Evolutionary conservation across 2,329 filamentous ascomycete species (phyloP), one percentile per base, ranked within the genome.

Genomic region (Microsporum ferrugineum): DNA sequence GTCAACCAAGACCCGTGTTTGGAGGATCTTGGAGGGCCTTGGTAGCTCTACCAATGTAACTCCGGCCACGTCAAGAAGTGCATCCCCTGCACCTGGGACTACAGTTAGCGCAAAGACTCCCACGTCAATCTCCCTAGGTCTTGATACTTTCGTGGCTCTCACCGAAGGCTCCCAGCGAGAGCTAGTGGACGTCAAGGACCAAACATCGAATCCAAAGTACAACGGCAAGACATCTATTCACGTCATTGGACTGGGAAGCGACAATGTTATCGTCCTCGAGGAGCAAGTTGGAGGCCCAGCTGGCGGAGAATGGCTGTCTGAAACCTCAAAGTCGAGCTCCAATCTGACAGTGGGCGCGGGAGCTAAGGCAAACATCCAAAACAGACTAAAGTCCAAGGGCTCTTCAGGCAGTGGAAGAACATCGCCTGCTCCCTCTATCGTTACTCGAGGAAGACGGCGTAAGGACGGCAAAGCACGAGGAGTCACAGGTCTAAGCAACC

Each of bases 251-350:
- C 78, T 96, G 27, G 82, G 80, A n/a, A 83, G 84, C 36, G 86
- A 89, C 64, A 84, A 89, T 68, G 84, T 86, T 2, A 80, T 96
- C 57, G 84, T 96, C n/a, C 77, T 97, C 3, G 92, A 97, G 71
- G 90, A 96, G 71, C 80, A 86, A 63, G 78, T 87, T 55, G 80
- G 82, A 10, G 78, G 76, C 10, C 74, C 76, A 45, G 77, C 68
- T 10, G 79, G 79, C 57, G 80, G 80, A 17, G 82, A 84, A 63
- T 85, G 81, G 73, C 71, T 78, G 3, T 83, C 82, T 1, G 80
- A 79, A 61, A 73, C 69, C 23, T 75, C 74, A 56, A 75, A 74
- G 58, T 56, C 63, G 31, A 72, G 72, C 59, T 78, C 78, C 57
- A 74, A 75, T 12, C 85, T 78, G 68, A 81, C 88, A 8, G 69